These are phyloP conservation scores for Psilocybe mexicana DNA, from an alignment of 1,284 basidiomycete species.

Conservation along the genomic window DNA sequence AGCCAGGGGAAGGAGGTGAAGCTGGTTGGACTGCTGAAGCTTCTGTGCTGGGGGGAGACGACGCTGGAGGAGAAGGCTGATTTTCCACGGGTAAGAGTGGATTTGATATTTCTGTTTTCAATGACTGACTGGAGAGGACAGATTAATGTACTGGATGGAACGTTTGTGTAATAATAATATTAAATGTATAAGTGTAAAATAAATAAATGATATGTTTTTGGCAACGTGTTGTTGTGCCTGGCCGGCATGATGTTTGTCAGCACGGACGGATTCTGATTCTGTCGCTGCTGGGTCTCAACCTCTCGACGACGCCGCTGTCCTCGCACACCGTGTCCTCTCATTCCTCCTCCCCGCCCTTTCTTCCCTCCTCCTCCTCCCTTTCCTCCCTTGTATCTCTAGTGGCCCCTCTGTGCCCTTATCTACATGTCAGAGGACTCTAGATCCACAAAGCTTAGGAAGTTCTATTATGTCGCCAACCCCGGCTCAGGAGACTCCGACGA, in stretches of 20 bases:
- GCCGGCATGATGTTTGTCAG: slow-evolving; percentile 25
- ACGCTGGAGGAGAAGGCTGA: slow-evolving; percentile 75
- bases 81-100: slow-evolving; percentile 62
- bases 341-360: neutral
- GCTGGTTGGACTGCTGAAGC: slow-evolving; percentile 80
- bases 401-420: slow-evolving; percentile 5
- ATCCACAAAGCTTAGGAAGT: slow-evolving; percentile 30
- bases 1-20: slow-evolving; percentile 94
- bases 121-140: slow-evolving; percentile 18
- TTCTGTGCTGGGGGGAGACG: slow-evolving; percentile 88
- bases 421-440: slow-evolving; percentile 42
- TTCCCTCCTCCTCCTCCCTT: slow-evolving; percentile 8
- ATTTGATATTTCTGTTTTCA: neutral
- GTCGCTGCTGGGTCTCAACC: slow-evolving; percentile 9
- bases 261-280: slow-evolving; percentile 24
- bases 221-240: slow-evolving; percentile 21
- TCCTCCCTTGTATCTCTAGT: neutral
- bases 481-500: slow-evolving; percentile 54
- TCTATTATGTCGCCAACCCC: slow-evolving; percentile 63
- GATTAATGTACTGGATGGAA: slow-evolving; percentile 34
- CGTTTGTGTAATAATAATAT: slow-evolving; percentile 22
- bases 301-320: slow-evolving; percentile 18
- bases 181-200: slow-evolving; percentile 13
- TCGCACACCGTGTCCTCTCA: slow-evolving; percentile 15
- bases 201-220: slow-evolving; percentile 20